Base-by-base conservation (phyloP, 306 rosid genomes). In the Vigna radiata region DNA sequence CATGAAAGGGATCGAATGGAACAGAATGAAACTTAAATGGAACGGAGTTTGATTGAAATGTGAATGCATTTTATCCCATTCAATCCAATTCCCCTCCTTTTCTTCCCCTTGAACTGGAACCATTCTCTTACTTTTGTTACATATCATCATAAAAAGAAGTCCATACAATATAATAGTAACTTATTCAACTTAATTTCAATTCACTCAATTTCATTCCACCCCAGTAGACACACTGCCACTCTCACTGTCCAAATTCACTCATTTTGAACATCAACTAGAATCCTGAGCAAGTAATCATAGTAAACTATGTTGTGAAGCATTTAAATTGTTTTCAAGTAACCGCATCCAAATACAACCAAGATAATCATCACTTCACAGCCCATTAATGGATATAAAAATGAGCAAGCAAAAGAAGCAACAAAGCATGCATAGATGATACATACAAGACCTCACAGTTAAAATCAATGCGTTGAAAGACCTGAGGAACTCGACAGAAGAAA, bases 401-500 rank as follows among this genome's bases (percentile, higher is more conserved):
- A 50, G 66, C 56, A 77, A 44, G 21, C 10, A 77, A 64, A 39
- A 53, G 60, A 39, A 47, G 69, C 29, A 69, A n/a, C 43, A 61
- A 63, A 63, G 5, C 23, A 53, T 8, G 7, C 44, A 8, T 37
- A 39, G 2, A 39, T 39, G 44, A 39, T 39, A 39, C 7, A 55
- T 0, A 55, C 33, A 23, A 15, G 4, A 47, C 8, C 4, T 15
- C 8, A 52, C 27, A 25, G 46, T 8, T 46, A 41, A 81, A 29
- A 12, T 0, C 0, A 9, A 39, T 5, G 1, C 27, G 27, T 19
- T 54, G 59, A 74, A 55, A 75, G 52, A 89, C 99, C 99, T 91
- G 87, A 96, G 97, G 64, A 91, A 92, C 85, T 91, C 58, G 52
- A 86, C 98, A 0, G 99, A 92, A 53, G 93, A 81, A 77, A 82